These are phyloP conservation scores for Capsicum rhomboideum DNA, from an alignment of 257 asterid genomes.

Conservation along the genomic window DNA sequence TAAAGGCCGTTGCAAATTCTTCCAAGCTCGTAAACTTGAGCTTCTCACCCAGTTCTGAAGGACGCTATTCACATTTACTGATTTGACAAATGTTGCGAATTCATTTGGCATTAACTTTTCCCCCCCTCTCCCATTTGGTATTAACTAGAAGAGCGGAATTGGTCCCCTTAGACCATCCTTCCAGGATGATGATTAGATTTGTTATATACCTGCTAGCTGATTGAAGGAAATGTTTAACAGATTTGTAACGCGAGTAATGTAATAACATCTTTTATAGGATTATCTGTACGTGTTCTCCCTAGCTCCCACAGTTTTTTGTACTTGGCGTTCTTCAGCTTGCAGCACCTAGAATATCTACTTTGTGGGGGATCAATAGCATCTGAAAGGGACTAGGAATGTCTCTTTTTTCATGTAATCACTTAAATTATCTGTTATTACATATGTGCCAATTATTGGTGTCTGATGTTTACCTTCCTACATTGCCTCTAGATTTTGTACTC, in stretches of 20 bases:
- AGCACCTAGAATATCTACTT: neutral
- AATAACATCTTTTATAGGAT: neutral
- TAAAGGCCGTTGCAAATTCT: conserved; percentile 82
- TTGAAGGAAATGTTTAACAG: neutral
- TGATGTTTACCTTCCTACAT: neutral
- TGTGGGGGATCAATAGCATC: neutral
- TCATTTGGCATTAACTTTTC: neutral
- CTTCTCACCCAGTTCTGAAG: conserved; percentile 53
- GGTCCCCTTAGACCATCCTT: neutral
- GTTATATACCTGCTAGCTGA: neutral
- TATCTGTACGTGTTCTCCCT: neutral
- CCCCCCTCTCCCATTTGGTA: too few relatives aligned
- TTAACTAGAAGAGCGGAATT: neutral
- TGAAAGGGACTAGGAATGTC: neutral
- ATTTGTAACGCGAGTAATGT: neutral
- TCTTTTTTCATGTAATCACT: neutral
- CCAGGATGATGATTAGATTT: neutral
- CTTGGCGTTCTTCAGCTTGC: neutral
- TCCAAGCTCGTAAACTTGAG: conserved; percentile 91
- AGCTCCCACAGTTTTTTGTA: neutral
- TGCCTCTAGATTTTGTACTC: neutral
- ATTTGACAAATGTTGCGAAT: neutral
- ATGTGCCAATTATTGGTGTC: neutral
- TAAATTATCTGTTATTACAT: neutral
- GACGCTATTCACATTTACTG: neutral